Percentiles rank a stretch among this genome's conserved stretches.
Conservation (phyloP, 495 filamentous ascomycete genomes). For the Thermothielavioides terrestris region DNA sequence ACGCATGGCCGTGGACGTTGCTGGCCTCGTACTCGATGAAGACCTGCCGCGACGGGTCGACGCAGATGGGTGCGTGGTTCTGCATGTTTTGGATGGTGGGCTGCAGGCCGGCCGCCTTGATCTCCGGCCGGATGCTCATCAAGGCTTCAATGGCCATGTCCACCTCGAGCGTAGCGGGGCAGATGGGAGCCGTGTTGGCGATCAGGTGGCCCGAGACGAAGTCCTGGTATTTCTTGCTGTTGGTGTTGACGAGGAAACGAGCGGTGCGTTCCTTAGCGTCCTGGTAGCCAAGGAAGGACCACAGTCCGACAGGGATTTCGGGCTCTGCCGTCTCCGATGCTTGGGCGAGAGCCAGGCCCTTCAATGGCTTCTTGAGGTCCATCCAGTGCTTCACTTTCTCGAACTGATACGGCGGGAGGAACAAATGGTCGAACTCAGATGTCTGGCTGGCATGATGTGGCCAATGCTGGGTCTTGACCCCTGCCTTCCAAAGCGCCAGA, state of each 20-base stretch:
- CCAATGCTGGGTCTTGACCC: conserved; percentile 40
- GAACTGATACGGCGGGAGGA: conserved; percentile 39
- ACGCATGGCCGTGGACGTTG: background rate
- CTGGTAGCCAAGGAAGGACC: conserved; percentile 37
- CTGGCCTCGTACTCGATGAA: background rate
- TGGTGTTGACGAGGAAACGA: conserved; percentile 44
- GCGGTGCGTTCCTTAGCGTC: conserved; percentile 23
- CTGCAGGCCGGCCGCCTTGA: conserved; percentile 14
- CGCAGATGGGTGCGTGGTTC: background rate
- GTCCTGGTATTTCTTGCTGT: conserved; percentile 28
- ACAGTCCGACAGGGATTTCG: conserved; percentile 17
- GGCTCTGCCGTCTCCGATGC: conserved; percentile 1
- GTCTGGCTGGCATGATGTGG: conserved; percentile 34
- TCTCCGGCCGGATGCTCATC: conserved; percentile 29
- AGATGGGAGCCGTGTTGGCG: conserved; percentile 40
- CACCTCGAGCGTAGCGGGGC: conserved; percentile 39
- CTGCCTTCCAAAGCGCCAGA: conserved; percentile 39
- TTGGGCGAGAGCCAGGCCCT: background rate
- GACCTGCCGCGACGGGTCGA: background rate
- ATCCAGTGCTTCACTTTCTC: conserved; percentile 30
- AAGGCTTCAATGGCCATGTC: conserved; percentile 45
- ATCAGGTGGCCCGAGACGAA: conserved; percentile 38
- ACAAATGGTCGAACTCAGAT: conserved; percentile 18
- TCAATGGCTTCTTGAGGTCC: conserved; percentile 19
- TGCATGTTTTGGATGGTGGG: background rate